These are phyloP conservation scores for Penicillium sp. DNA, from an alignment of 2,329 filamentous ascomycete species.

Conservation along the genomic window DNA sequence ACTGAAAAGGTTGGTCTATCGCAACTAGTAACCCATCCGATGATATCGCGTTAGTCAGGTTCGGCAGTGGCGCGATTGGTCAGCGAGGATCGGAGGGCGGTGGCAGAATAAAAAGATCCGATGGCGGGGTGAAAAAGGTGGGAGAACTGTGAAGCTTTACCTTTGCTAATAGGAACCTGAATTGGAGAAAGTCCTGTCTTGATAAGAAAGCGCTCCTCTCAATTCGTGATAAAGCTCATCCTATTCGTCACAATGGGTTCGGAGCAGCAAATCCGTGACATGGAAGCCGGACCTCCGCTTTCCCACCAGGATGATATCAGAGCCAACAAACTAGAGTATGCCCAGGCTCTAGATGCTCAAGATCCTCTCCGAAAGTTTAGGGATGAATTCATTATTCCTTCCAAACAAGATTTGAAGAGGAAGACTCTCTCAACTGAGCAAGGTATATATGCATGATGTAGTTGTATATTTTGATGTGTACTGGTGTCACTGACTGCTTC, in stretches of 20 bases:
- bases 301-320: conserved; percentile 37
- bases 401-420: conserved; percentile 70
- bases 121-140: conserved; percentile 19
- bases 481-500: conserved; percentile 5
- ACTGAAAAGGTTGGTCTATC: conserved; percentile 26
- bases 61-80: conserved; percentile 35
- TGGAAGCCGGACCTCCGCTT: conserved; percentile 34
- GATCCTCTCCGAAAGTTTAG: conserved; percentile 67
- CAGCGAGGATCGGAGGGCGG: conserved; percentile 20
- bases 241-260: conserved; percentile 30
- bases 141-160: too few relatives aligned
- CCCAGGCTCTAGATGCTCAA: conserved; percentile 59
- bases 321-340: conserved; percentile 44
- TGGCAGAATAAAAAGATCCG: conserved; percentile 32
- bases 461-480: background rate
- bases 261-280: conserved; percentile 30
- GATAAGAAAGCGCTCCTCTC: background rate
- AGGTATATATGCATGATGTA: conserved; percentile 23
- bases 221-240: background rate
- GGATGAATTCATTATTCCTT: conserved; percentile 76
- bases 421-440: conserved; percentile 54
- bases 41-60: conserved; percentile 35
- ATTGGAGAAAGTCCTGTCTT: background rate
- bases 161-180: background rate
- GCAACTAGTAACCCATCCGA: conserved; percentile 24